Conservation (phyloP, 225 moss, liverwort and hornwort genomes). For the Pleurozium schreberi region DNA sequence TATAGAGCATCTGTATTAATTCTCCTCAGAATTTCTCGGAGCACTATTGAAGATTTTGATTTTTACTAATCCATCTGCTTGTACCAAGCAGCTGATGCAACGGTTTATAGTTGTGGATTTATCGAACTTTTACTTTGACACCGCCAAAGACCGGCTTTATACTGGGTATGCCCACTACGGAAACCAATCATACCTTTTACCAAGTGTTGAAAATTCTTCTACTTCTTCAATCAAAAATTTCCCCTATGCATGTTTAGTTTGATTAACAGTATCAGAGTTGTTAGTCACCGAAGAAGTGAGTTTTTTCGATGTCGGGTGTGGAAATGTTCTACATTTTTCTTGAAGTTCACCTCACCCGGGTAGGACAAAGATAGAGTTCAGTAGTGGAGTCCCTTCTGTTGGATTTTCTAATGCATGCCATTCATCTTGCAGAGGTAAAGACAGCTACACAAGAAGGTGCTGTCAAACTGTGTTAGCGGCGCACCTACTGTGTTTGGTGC, state of each 20-base stretch:
- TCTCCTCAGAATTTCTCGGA: background rate
- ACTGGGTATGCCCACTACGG: conserved; percentile 53
- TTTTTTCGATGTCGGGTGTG: background rate
- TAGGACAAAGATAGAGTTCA: background rate
- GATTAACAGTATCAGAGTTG: background rate
- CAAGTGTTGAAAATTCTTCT: background rate
- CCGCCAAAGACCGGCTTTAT: conserved; percentile 93
- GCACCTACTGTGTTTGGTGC: conserved; percentile 69
- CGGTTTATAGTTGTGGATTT: conserved; percentile 90
- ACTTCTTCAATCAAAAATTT: background rate
- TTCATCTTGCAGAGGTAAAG: conserved; percentile 62
- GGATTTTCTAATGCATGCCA: background rate
- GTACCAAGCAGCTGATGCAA: conserved; percentile 67
- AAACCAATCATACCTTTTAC: background rate
- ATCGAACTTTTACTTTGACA: conserved; percentile 93
- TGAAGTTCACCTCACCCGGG: background rate
- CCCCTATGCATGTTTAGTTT: background rate
- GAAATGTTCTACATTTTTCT: background rate
- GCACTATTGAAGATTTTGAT: background rate
- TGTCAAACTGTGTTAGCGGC: conserved; percentile 93
- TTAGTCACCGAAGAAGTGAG: background rate
- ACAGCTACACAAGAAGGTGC: conserved; percentile 80
- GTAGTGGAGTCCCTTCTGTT: background rate
- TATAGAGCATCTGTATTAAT: background rate
- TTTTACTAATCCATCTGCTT: background rate